These are phyloP conservation scores for Austroboletus niveus DNA, from an alignment of 1,284 basidiomycete species.

Conservation along the genomic window DNA sequence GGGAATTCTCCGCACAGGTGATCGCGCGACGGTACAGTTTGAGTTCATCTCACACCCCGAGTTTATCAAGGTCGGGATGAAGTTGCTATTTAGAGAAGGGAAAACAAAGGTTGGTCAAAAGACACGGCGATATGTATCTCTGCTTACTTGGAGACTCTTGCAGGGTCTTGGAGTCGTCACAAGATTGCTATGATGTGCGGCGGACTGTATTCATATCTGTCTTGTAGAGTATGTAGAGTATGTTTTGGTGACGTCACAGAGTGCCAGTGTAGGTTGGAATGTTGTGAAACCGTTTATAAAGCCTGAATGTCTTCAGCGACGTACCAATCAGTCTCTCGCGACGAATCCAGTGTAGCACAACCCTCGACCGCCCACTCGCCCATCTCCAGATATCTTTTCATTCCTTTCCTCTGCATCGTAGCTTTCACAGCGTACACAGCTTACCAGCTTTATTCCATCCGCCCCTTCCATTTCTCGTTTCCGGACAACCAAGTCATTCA, in stretches of 20 bases:
- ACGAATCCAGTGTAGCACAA: conserved; percentile 13
- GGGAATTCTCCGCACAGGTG: conserved; percentile 85
- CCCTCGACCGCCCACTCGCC: conserved; percentile 11
- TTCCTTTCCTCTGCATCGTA: conserved; percentile 19
- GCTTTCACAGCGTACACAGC: conserved; percentile 16
- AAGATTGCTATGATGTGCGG: conserved; percentile 31
- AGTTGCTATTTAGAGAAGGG: conserved; percentile 87
- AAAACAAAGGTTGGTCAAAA: conserved; percentile 74
- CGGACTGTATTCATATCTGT: not conserved
- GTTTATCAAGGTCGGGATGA: conserved; percentile 89
- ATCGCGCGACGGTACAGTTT: conserved; percentile 86
- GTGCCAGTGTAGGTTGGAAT: conserved; percentile 19
- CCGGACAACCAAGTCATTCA: conserved; percentile 12
- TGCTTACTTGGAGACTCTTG: conserved; percentile 3
- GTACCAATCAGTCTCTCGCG: conserved; percentile 23
- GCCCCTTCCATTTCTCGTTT: conserved; percentile 2
- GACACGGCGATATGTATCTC: not conserved
- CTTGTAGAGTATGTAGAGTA: not conserved
- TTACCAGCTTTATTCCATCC: conserved; percentile 13
- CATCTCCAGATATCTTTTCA: conserved; percentile 18
- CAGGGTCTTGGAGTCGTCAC: conserved; percentile 47
- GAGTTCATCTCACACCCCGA: conserved; percentile 90
- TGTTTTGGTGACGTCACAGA: conserved; percentile 20
- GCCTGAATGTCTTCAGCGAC: conserved; percentile 17
- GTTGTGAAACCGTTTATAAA: conserved; percentile 5